Base-by-base conservation (phyloP, 306 rosid species). In the Calophaca sinica region DNA sequence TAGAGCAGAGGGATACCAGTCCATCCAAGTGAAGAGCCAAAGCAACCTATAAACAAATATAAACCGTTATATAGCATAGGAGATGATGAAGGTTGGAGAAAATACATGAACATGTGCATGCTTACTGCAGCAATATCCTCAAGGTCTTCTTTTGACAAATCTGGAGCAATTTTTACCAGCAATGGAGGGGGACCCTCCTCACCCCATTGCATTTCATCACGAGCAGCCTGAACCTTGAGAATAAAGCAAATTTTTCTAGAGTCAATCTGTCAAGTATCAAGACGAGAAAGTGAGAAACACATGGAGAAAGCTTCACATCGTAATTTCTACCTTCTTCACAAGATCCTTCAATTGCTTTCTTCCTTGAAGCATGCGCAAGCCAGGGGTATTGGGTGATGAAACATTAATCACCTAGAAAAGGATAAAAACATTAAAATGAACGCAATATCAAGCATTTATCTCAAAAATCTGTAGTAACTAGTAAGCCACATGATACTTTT, bases 151-250 rank as follows among this genome's bases (percentile, higher is more conserved):
- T 88, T 94, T 58, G 98, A 94, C 89, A 94, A 85, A 84, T 94
- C 98, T 3, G 97, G 98, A 67, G 98, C 98, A 67, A 94, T 94
- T 88, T 94, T 94, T 80, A 94, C 98, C 39, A 94, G 91, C 91
- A 94, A 86, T 1, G 98, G 98, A 69, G 98, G 98, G 55, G 96
- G 96, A 29, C 98, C 98, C 87, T 94, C 98, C 79, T 94, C 98
- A 33, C 96, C 98, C 98, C 97, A 94, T 88, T 94, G 98, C 98
- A 94, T 94, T 81, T 94, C 98, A 82, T 94, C 96, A 63, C 98
- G 92, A 73, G 98, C 97, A 59, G 94, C 97, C 72, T 94, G 98
- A 81, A 94, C 88, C 98, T 94, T 69, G 64, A 86, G 11, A 53
- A 75, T 53, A 79, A 62, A 78, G 80, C 7, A 73, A 79, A 75